Base-by-base conservation (phyloP, 2,329 filamentous ascomycete genomes). In the Phialophora macrospora region DNA sequence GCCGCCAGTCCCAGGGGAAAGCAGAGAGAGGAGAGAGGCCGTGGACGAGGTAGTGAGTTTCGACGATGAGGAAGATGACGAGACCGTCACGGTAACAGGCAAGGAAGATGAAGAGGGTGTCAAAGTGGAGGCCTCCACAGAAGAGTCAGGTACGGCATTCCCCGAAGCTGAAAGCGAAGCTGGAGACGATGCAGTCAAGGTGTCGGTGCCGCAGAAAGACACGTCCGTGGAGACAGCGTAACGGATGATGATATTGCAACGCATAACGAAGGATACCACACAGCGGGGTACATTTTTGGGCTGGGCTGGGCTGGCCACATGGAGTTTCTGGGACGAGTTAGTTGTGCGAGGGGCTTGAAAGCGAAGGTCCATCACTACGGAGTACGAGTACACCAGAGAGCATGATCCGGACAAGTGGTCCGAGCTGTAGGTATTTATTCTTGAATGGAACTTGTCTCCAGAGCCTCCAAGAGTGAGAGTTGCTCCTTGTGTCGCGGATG, bases 11-110 rank as follows among this genome's bases (percentile, higher is more conserved):
- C 74, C 81, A 2, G 83, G 84, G 1, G 78, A 82, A 57, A 77
- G 75, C 2, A 79, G 79, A 9, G 91, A 90, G 70, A 82, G 91
- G 62, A 86, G 87, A 38, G 88, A 85, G 41, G 92, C 92, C 0
- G 87, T 98, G 62, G 92, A 97, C 70, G 93, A 97, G 74, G 94
- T 99, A 3, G 91, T 97, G 76, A 89, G 87, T 2, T 84, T 97
- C 74, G 95, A 96, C 74, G 92, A 95, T 72, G 87, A 88, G 32
- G 81, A 81, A 12, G 72, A 72, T 41, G 64, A 66, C 49, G 70
- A 70, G 55, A 68, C 67, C 24, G 67, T 71, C 20, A 72, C 68
- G 24, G 66, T 68, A 41, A 70, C 60, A 6, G 66, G 68, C 8
- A 61, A 68, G 46, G 66, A 69, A 22, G 59, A 58, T 22, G 51